Evolutionary conservation across 2,329 filamentous ascomycete species (phyloP), one percentile per base, ranked within the genome.

Genomic region (Trichothecium sympodiale): DNA sequence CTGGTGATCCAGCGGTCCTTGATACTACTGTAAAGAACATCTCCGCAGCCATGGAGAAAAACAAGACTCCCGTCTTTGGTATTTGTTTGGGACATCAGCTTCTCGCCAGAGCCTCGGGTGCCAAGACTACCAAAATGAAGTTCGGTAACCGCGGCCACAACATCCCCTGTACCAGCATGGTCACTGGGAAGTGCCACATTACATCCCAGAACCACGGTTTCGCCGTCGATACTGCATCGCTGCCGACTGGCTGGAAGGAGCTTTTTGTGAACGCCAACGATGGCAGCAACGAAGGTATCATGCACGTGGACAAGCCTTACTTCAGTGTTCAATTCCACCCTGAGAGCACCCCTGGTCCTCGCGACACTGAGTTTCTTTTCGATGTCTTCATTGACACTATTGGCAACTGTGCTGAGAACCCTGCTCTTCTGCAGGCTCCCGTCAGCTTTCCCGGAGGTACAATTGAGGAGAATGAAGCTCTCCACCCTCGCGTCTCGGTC

Each of bases 321-420:
- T 98, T 98, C 71, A 95, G 87, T 68, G 91, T 96, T n/a, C 91
- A 98, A 57, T 98, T 98, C 65, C 91, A 98, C 55, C 91, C 91
- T 0, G 91, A 98, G 62, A 94, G 88, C 67, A 93, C 87, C 1
- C 91, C 91, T 3, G 91, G 91, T 39, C 91, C 91, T 35, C 77
- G 86, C 26, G 91, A 98, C 56, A 98, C 91, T 18, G 91, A 98
- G 58, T 95, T 84, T 55, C 71, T 98, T 17, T 98, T 98, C 46
- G 88, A 98, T 59, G 86, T 96, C 43, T 98, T 98, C 67, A 83
- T 98, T 54, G 66, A 81, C 61, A 83, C 87, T 15, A 84, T 96
- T 46, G 67, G 74, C 53, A 72, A 80, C 48, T 82, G 82, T 39
- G 67, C 87, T 33, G 62, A 72, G 37, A 78, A 87, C 42, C 60